Evolutionary conservation across 345 rosid genomes (phyloP).

Genomic region (Alliaria petiolata): DNA sequence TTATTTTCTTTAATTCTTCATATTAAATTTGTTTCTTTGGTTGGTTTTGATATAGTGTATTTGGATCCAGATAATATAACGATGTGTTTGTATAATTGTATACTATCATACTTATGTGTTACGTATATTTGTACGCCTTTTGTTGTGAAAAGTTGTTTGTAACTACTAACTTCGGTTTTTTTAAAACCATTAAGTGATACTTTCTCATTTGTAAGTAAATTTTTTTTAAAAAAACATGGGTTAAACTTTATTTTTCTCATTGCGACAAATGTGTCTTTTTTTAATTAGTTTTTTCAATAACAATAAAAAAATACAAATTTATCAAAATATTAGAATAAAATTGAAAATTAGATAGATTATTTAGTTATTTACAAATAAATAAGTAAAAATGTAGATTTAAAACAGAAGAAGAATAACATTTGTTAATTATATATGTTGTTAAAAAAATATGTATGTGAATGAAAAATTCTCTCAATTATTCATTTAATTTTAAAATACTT

Average conservation of each 20-base stretch:
- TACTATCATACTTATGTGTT: constrained; percentile 20
- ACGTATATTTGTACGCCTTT: constrained; percentile 10
- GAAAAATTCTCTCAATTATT: too few relatives aligned
- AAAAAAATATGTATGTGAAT: too few relatives aligned
- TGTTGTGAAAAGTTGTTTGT: constrained; percentile 17
- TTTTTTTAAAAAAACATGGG: too few relatives aligned
- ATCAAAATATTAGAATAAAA: too few relatives aligned
- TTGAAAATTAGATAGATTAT: too few relatives aligned
- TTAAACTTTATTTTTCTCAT: neutral
- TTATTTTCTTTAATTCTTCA: neutral
- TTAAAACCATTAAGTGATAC: neutral
- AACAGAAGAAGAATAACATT: too few relatives aligned
- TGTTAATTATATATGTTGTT: too few relatives aligned
- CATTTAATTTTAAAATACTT: too few relatives aligned
- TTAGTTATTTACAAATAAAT: too few relatives aligned
- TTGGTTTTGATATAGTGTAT: constrained; percentile 33
- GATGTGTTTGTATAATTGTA: constrained; percentile 30
- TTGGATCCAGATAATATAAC: constrained; percentile 21
- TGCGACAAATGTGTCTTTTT: neutral
- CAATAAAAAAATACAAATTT: neutral
- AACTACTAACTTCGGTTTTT: neutral
- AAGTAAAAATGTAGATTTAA: too few relatives aligned
- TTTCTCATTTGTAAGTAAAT: neutral
- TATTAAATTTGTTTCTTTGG: constrained; percentile 20
- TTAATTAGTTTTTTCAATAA: neutral